Percentiles rank a stretch among this genome's conserved stretches.
phyloP scores from a whole-genome alignment of 164 flowering plant genomes.

The Platanus orientalis region DNA sequence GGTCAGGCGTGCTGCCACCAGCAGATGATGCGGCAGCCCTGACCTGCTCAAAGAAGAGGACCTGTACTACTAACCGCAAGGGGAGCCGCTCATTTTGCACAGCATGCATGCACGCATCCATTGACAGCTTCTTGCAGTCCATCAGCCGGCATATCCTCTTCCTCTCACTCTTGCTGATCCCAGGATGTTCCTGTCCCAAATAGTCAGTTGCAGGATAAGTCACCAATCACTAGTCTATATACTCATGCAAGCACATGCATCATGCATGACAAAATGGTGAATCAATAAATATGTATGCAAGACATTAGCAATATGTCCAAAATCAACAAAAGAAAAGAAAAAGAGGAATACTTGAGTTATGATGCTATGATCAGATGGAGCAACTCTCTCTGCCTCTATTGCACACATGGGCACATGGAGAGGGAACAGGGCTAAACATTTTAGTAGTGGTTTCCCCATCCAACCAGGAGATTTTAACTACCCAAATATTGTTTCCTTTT shows the following conservation, averaged over 20 bases:
- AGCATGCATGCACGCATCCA: slow-evolving; percentile 66
- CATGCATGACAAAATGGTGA: neutral
- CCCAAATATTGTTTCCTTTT: no score
- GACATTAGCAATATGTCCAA: no score
- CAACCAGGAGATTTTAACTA: no score
- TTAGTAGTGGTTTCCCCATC: no score
- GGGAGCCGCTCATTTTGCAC: slow-evolving; percentile 84
- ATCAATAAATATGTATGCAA: no score
- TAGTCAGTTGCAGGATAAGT: neutral
- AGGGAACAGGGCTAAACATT: no score
- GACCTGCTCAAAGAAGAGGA: slow-evolving; percentile 73
- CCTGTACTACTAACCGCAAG: slow-evolving; percentile 69
- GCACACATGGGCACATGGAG: no score
- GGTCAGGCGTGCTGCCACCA: slow-evolving; percentile 44
- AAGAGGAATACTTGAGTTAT: no score
- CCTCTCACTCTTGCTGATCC: slow-evolving; percentile 60
- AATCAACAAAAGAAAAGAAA: no score
- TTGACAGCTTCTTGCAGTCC: slow-evolving; percentile 74
- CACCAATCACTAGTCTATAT: neutral
- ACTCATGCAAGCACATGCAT: neutral
- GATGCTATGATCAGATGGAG: no score
- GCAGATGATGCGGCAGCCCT: slow-evolving; percentile 33
- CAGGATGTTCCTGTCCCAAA: slow-evolving; percentile 65
- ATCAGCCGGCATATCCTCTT: slow-evolving; percentile 70
- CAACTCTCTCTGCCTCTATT: no score